Evolutionary conservation across 2,329 filamentous ascomycete genomes (phyloP).

Genomic region (Echinosphaeria canescens): DNA sequence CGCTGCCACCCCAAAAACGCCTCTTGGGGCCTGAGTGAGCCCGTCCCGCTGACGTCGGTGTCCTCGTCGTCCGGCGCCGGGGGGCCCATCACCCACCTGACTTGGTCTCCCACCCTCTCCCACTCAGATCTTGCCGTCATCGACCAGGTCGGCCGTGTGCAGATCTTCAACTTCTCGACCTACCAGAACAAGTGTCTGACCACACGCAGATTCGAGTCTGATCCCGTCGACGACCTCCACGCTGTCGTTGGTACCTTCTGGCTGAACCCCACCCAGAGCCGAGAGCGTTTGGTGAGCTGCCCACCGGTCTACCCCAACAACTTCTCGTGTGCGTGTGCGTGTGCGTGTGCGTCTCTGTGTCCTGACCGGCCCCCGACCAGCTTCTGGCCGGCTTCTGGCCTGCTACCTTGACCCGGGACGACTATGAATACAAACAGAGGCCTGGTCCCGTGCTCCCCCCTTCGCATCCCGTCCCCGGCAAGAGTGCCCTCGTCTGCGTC

Average conservation of each 20-base stretch:
- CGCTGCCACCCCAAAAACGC: constrained; percentile 46
- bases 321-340: too few species aligned
- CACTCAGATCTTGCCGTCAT: constrained; percentile 71
- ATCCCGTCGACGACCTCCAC: constrained; percentile 52
- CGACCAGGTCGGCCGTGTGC: constrained; percentile 58
- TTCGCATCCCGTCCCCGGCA: constrained; percentile 46
- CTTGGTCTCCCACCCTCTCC: constrained; percentile 52
- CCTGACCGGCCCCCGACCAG: too few species aligned
- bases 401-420: too few species aligned
- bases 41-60: constrained; percentile 38
- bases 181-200: constrained; percentile 51
- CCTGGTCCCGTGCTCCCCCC: constrained; percentile 45
- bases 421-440: constrained; percentile 45
- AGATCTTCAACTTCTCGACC: constrained; percentile 49
- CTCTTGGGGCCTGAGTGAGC: constrained; percentile 54
- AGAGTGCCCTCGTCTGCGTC: constrained; percentile 56
- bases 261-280: constrained; percentile 41
- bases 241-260: constrained; percentile 72
- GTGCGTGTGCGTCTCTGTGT: too few species aligned
- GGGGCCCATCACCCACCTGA: constrained; percentile 55
- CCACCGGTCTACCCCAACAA: too few species aligned
- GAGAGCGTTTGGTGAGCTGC: too few species aligned
- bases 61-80: constrained; percentile 38
- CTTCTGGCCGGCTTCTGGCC: too few species aligned
- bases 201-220: constrained; percentile 39